Evolutionary conservation across 2,329 filamentous ascomycete species (phyloP).

Genomic region (Hypoxylon sp.): DNA sequence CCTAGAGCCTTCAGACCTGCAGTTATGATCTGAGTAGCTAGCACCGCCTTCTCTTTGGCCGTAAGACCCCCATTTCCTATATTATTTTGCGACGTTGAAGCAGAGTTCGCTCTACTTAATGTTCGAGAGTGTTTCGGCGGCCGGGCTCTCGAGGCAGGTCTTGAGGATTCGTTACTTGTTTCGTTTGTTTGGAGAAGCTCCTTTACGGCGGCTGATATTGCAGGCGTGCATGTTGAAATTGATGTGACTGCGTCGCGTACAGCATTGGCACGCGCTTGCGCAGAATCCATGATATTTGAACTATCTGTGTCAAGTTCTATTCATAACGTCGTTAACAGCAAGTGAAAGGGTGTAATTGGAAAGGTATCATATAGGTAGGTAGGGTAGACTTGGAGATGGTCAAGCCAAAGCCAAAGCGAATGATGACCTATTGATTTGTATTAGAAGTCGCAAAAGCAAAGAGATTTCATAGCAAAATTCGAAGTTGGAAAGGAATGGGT

Average conservation of each 20-base stretch:
- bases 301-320: conserved; percentile 38
- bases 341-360: conserved; percentile 18
- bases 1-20: conserved; percentile 71
- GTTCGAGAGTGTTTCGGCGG: conserved; percentile 43
- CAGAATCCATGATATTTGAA: conserved; percentile 52
- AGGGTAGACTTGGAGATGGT: too few relatives aligned
- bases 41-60: conserved; percentile 67
- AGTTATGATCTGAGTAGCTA: conserved; percentile 80
- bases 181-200: conserved; percentile 52
- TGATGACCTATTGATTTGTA: too few relatives aligned
- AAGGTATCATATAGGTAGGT: conserved; percentile 4
- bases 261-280: conserved; percentile 55
- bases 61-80: conserved; percentile 55
- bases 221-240: conserved; percentile 61
- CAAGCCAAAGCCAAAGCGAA: neutral
- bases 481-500: conserved; percentile 21
- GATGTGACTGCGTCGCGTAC: conserved; percentile 64
- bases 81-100: conserved; percentile 35
- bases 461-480: conserved; percentile 24
- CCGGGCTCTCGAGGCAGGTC: conserved; percentile 44
- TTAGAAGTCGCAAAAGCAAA: too few relatives aligned
- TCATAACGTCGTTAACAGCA: conserved; percentile 42
- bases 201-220: conserved; percentile 58
- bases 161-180: conserved; percentile 43
- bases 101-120: conserved; percentile 34